phyloP scores from a whole-genome alignment of 805 yeast species.

The Yueomyces sp. region DNA sequence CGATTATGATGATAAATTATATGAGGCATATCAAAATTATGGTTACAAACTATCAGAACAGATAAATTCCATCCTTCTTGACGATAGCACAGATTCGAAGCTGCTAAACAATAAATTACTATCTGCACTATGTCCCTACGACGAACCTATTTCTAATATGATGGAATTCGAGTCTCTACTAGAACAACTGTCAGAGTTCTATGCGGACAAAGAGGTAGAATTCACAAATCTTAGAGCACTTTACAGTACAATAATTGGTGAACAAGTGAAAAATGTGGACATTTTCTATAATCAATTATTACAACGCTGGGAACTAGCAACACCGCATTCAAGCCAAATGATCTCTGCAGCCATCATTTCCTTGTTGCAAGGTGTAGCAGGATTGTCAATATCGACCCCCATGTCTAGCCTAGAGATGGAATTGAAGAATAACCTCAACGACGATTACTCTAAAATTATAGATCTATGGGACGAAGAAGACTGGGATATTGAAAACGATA shows the following conservation, averaged over 20 bases:
- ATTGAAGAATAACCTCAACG: slow-evolving; percentile 4
- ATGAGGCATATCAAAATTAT: slow-evolving; percentile 12
- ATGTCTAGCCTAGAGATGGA: slow-evolving; percentile 2
- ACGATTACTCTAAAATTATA: slow-evolving; percentile 8
- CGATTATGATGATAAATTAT: slow-evolving; percentile 3
- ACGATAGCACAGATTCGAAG: neutral
- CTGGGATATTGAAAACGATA: slow-evolving; percentile 3
- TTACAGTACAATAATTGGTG: slow-evolving; percentile 9
- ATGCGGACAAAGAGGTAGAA: slow-evolving; percentile 6
- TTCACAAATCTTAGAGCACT: too few relatives aligned
- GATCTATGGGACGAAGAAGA: slow-evolving; percentile 15
- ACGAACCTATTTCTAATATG: slow-evolving; percentile 7
- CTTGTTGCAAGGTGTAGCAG: slow-evolving; percentile 7
- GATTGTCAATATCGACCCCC: slow-evolving; percentile 4
- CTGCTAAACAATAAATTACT: slow-evolving; percentile 1
- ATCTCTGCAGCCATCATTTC: slow-evolving; percentile 11
- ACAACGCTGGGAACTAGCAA: slow-evolving; percentile 18
- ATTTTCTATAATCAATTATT: slow-evolving; percentile 13
- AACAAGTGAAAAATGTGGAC: slow-evolving; percentile 9
- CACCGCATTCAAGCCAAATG: slow-evolving; percentile 7
- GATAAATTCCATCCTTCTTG: slow-evolving; percentile 8
- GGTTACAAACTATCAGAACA: slow-evolving; percentile 17
- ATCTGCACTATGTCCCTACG: slow-evolving; percentile 5
- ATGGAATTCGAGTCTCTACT: slow-evolving; percentile 16
- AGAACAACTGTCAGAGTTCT: slow-evolving; percentile 16